Percentiles rank a stretch among this genome's conserved stretches.
Conservation (phyloP, 2,329 filamentous ascomycete species). For the Gaeumannomyces tritici region DNA sequence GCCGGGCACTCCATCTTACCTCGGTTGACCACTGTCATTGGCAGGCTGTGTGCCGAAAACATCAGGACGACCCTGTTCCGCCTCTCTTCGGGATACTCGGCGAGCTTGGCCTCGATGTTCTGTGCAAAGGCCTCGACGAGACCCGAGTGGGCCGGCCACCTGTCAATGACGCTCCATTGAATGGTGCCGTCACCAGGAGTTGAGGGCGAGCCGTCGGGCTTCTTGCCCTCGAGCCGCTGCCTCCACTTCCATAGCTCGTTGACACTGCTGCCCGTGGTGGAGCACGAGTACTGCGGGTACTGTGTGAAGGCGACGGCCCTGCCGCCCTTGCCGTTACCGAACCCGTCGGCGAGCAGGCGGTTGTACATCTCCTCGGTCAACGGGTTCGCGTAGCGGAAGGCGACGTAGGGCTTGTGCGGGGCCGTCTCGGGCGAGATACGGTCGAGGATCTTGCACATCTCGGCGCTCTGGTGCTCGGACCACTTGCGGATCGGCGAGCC, state of each 20-base stretch:
- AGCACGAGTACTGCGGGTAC: constrained; percentile 97
- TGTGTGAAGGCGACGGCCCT: constrained; percentile 95
- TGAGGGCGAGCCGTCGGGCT: constrained; percentile 26
- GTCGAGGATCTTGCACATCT: constrained; percentile 98
- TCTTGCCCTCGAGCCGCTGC: constrained; percentile 74
- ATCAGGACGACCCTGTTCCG: constrained; percentile 75
- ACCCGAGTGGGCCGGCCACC: constrained; percentile 89
- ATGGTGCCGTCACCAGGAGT: constrained; percentile 54
- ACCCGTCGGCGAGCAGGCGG: constrained; percentile 74
- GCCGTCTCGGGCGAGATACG: constrained; percentile 84
- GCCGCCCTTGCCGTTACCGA: constrained; percentile 81
- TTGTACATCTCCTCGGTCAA: constrained; percentile 92
- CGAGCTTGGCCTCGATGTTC: constrained; percentile 80
- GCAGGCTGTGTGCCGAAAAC: constrained; percentile 91
- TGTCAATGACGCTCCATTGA: constrained; percentile 94
- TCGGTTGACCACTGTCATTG: constrained; percentile 95
- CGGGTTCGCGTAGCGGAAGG: constrained; percentile 90
- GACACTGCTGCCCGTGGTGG: constrained; percentile 88
- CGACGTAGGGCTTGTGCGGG: constrained; percentile 94
- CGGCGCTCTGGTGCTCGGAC: constrained; percentile 86
- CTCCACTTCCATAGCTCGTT: constrained; percentile 99
- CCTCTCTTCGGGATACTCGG: constrained; percentile 73
- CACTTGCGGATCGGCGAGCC: constrained; percentile 98
- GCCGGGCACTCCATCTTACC: constrained; percentile 32
- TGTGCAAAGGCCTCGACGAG: constrained; percentile 85